Evolutionary conservation across 192 early-diverging fungal species (phyloP), one percentile per base, ranked within the genome.

Genomic region (Coemansia javaensis): DNA sequence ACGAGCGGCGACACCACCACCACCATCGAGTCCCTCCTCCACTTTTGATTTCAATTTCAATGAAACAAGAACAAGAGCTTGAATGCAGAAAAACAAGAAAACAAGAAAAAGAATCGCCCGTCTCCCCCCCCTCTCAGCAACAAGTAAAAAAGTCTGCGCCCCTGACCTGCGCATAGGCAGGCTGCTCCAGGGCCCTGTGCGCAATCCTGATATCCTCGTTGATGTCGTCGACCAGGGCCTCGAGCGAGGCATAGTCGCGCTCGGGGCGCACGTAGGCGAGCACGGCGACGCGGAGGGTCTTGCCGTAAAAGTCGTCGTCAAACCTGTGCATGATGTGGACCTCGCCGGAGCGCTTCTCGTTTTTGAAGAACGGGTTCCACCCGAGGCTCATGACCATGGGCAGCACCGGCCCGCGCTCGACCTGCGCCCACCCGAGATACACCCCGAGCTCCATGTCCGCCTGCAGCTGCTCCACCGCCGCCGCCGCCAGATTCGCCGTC

Each of bases 311-410:
- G 65, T 99, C 95, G 17, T 82, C 63, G 6, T 69, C 61, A 32
- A 87, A 99, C 32, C 81, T 67, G 66, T 97, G 84, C 25, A 98
- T 84, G 18, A 99, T 89, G 63, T 99, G 97, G 22, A 99, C 93
- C 59, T 99, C 97, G 47, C 91, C 94, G 12, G 90, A 91, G 36
- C 87, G 81, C 71, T 93, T 90, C 64, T 97, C 89, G 68, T 99
- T 99, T 53, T 98, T 90, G 64, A 92, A 89, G 61, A 85, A 98
- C 12, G 97, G 97, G 72, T 99, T 99, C 97, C 97, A 99, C 14
- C 97, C 97, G 35, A 93, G 82, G 46, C 88, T 90, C 93, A 98
- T 95, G 14, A 97, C 95, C 95, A 99, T 98, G n/a, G 90, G 90
- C 36, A 82, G 81, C 7, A 98, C 84, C 23, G 2, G 43, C 33